Evolutionary conservation across 306 rosid genomes (phyloP).

Genomic region (Malus sylvestris): DNA sequence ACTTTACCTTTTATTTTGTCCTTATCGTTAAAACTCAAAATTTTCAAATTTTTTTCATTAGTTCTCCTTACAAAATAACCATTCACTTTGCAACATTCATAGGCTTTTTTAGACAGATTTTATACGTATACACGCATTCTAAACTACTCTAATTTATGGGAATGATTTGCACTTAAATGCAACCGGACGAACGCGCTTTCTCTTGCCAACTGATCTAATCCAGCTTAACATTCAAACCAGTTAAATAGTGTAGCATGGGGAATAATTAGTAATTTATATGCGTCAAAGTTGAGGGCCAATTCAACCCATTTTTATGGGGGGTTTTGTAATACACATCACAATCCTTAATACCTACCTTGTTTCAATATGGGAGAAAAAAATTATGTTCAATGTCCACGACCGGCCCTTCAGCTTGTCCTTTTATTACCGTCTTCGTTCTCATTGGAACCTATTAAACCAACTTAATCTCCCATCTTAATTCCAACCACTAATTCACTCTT

Average conservation of each 20-base stretch:
- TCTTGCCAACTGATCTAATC: neutral
- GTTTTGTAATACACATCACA: neutral
- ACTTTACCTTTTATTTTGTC: too few relatives aligned
- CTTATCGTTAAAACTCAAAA: too few relatives aligned
- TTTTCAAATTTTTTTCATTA: too few relatives aligned
- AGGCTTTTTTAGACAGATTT: too few relatives aligned
- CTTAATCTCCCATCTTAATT: neutral
- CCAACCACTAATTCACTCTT: neutral
- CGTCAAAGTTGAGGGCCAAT: neutral
- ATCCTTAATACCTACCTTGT: neutral
- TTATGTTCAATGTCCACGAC: neutral
- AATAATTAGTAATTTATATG: neutral
- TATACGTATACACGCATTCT: too few relatives aligned
- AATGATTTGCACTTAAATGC: too few relatives aligned
- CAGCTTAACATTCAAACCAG: neutral
- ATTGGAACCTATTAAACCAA: neutral
- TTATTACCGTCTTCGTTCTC: neutral
- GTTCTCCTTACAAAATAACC: too few relatives aligned
- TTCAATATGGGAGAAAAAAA: neutral
- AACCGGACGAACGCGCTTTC: neutral
- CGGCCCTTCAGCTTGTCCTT: constrained; percentile 12
- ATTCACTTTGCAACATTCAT: too few relatives aligned
- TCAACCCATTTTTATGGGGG: neutral
- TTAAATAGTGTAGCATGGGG: too few relatives aligned
- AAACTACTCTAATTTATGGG: too few relatives aligned